Base-by-base conservation (phyloP, 2,329 filamentous ascomycete genomes). In the Seiridium cupressi region DNA sequence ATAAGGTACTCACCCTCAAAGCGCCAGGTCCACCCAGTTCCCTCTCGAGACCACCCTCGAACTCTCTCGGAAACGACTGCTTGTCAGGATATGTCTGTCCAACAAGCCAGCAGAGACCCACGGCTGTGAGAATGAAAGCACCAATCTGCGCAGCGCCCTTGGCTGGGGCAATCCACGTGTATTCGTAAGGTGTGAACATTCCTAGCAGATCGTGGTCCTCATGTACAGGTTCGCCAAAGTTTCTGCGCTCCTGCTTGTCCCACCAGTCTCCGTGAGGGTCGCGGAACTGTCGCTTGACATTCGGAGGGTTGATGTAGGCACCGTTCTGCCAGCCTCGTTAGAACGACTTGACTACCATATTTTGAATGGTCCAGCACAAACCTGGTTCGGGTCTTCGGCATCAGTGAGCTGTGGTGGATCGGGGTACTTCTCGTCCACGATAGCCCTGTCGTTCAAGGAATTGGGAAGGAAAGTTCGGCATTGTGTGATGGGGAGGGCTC, bases 211-310 rank as follows among this genome's bases (percentile, higher is more conserved):
- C 96, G 77, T 97, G 90, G 76, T 99, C 95, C 78, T 99, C 96
- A 77, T 99, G 94, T 57, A 96, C 87, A 10, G 94, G 92, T 78
- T 99, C 96, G 77, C 93, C 93, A 74, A 91, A 98, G 84, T 99
- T 98, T 71, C 95, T 88, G 74, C 93, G 89, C 77, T 98, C 95
- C 80, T 99, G 95, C 77, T 93, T 90, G 79, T 99, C 94, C 92
- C 93, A 98, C 92, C 93, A 99, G 73, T 92, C 89, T 73, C 78
- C 94, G 75, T 98, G 86, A 42, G 96, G 95, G 76, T 98, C 95
- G 74, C 95, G 92, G 80, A 92, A 91, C 76, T 93, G 89, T 68
- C 94, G 90, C 84, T 97, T 97, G 77, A 94, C 81, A 58, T 83
- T 78, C 11, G 88, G 86, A 61, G 91, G 90, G 78, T 93, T 92